A percentile compares a stretch with the other conserved stretches of the same genome.
Evolutionary conservation across 2,329 filamentous ascomycete species (phyloP).

Genomic region (Botrytis porri): DNA sequence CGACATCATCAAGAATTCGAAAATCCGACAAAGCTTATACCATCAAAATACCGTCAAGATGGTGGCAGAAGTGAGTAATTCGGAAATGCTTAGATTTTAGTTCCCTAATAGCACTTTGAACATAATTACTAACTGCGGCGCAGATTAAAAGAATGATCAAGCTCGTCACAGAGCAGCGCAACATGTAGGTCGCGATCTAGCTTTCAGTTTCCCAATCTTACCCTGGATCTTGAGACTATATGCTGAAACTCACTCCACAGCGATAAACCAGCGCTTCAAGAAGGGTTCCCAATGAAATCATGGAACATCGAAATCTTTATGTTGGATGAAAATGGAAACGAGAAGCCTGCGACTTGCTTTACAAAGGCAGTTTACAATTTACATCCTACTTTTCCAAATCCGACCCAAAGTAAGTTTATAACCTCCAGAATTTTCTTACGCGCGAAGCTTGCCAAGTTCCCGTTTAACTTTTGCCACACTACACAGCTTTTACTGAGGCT

Average conservation of each 20-base stretch:
- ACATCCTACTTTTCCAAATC: constrained; percentile 89
- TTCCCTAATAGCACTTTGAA: neutral
- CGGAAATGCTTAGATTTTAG: neutral
- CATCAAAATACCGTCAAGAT: constrained; percentile 29
- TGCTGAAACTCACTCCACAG: constrained; percentile 44
- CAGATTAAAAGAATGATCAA: constrained; percentile 83
- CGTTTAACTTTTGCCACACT: constrained; percentile 15
- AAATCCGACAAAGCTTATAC: constrained; percentile 12
- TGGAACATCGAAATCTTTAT: constrained; percentile 88
- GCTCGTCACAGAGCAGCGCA: constrained; percentile 86
- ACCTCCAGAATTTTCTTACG: neutral
- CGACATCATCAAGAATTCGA: constrained; percentile 13
- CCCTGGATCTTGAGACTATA: neutral
- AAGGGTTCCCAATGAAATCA: constrained; percentile 86
- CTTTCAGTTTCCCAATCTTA: neutral
- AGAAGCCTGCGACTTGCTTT: constrained; percentile 79
- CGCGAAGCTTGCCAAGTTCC: neutral
- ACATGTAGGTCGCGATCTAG: constrained; percentile 52
- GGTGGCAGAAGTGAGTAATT: constrained; percentile 36
- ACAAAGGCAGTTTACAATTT: constrained; percentile 90
- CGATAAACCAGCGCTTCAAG: constrained; percentile 75
- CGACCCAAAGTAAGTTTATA: constrained; percentile 69
- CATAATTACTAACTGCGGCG: constrained; percentile 18
- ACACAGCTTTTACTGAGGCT: constrained; percentile 70
- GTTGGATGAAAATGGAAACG: constrained; percentile 80